These are phyloP conservation scores for Pisolithus thermaeus DNA, from an alignment of 1,284 basidiomycete species.

Conservation along the genomic window DNA sequence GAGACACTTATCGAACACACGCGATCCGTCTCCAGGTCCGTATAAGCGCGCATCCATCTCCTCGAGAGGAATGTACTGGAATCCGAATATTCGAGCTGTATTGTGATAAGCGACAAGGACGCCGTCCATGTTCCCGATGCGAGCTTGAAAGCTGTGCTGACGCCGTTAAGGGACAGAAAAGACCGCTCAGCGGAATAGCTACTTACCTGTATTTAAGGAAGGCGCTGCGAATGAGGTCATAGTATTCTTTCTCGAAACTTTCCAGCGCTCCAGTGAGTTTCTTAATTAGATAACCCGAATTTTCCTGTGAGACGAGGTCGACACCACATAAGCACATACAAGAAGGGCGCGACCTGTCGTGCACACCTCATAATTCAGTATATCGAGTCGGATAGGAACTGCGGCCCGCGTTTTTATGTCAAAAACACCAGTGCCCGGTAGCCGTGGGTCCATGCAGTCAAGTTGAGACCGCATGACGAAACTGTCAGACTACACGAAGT, in stretches of 20 bases:
- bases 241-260: slow-evolving; percentile 88
- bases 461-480: slow-evolving; percentile 97
- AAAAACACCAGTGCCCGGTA: slow-evolving; percentile 90
- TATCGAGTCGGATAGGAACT: slow-evolving; percentile 79
- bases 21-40: slow-evolving; percentile 52
- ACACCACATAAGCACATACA: not conserved
- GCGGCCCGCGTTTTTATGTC: slow-evolving; percentile 95
- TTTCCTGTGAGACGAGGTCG: slow-evolving; percentile 40
- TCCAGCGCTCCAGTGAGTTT: slow-evolving; percentile 55
- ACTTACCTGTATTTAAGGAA: slow-evolving; percentile 89
- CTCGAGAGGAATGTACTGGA: slow-evolving; percentile 85
- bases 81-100: slow-evolving; percentile 84
- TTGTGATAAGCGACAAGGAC: slow-evolving; percentile 96
- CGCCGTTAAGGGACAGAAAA: not conserved
- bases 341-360: not conserved
- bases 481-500: slow-evolving; percentile 48
- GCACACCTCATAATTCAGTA: slow-evolving; percentile 75
- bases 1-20: slow-evolving; percentile 76
- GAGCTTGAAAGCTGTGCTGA: slow-evolving; percentile 75
- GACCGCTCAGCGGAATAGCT: not conserved
- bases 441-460: slow-evolving; percentile 75
- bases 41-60: slow-evolving; percentile 88
- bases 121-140: slow-evolving; percentile 97
- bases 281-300: slow-evolving; percentile 70
- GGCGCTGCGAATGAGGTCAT: slow-evolving; percentile 88